Percentiles rank a stretch among this genome's conserved stretches.
These are phyloP conservation scores for Eutrema japonicum DNA, from an alignment of 345 rosid genomes.

Conservation along the genomic window DNA sequence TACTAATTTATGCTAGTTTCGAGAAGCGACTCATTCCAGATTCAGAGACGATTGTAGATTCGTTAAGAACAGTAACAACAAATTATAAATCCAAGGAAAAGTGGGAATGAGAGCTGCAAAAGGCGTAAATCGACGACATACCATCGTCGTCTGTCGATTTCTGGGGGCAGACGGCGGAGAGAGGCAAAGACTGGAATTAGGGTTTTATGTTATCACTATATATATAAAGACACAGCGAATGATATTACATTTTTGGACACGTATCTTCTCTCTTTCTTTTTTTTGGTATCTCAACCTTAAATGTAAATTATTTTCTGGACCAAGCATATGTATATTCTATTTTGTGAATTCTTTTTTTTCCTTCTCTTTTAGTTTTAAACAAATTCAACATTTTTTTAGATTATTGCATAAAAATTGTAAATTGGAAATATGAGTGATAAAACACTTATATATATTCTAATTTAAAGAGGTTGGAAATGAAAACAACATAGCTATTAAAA, in stretches of 20 bases:
- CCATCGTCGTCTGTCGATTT: constrained; percentile 30
- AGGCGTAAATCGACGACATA: constrained; percentile 20
- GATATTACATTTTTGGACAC: constrained; percentile 30
- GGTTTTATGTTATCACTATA: constrained; percentile 27
- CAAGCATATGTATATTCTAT: no score
- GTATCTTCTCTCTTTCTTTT: not conserved
- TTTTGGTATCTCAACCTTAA: not conserved
- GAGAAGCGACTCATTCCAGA: not conserved
- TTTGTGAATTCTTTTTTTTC: not conserved
- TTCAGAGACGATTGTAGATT: not conserved
- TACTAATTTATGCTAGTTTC: not conserved
- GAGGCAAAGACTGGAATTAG: constrained; percentile 25
- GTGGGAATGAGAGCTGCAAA: not conserved
- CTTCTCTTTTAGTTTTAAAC: no score
- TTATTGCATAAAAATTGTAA: no score
- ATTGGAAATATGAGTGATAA: not conserved
- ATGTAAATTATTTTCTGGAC: not conserved
- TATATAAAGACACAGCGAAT: not conserved
- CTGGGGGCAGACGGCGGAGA: constrained; percentile 34
- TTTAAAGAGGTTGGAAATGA: not conserved
- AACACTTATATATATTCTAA: no score
- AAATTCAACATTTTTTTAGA: no score
- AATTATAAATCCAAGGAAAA: not conserved
- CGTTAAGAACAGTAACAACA: not conserved
- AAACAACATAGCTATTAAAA: not conserved